Percentiles rank a stretch among this genome's conserved stretches.
Conservation (phyloP, 1,284 basidiomycete species). For the Cystobasidiaceae sp. region DNA sequence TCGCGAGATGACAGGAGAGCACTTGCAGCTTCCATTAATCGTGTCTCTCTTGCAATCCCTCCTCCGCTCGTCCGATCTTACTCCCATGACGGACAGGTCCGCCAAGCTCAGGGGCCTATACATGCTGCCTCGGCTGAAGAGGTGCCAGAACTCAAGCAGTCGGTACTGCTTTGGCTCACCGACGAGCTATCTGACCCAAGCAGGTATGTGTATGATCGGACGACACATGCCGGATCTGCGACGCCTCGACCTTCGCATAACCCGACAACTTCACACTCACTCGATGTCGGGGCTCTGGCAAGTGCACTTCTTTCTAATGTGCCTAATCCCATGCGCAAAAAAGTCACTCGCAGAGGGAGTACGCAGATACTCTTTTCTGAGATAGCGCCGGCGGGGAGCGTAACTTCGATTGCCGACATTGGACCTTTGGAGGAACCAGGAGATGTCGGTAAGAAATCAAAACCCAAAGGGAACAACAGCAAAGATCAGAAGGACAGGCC, state of each 20-base stretch:
- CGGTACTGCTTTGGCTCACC: too few species aligned
- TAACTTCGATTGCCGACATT: not conserved
- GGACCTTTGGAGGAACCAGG: not conserved
- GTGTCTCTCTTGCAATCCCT: constrained; percentile 20
- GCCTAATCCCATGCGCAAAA: not conserved
- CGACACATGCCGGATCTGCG: too few species aligned
- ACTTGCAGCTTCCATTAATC: constrained; percentile 2
- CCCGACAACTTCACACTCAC: not conserved
- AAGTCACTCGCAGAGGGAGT: constrained; percentile 2
- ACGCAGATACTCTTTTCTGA: constrained; percentile 10
- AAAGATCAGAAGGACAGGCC: too few species aligned
- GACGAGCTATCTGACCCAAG: too few species aligned
- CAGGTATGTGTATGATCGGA: too few species aligned
- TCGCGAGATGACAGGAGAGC: not conserved
- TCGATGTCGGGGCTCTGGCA: not conserved
- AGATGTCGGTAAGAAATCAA: too few species aligned
- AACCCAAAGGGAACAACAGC: too few species aligned
- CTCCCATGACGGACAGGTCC: not conserved
- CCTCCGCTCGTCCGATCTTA: constrained; percentile 13
- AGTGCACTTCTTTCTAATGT: constrained; percentile 11
- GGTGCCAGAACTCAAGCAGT: not conserved
- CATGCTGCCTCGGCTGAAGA: not conserved
- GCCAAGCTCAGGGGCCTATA: not conserved
- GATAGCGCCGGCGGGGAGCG: not conserved
- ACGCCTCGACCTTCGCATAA: not conserved